phyloP scores from a whole-genome alignment of 768 basidiomycete genomes.

The Chalciporus sphaerocephalus region DNA sequence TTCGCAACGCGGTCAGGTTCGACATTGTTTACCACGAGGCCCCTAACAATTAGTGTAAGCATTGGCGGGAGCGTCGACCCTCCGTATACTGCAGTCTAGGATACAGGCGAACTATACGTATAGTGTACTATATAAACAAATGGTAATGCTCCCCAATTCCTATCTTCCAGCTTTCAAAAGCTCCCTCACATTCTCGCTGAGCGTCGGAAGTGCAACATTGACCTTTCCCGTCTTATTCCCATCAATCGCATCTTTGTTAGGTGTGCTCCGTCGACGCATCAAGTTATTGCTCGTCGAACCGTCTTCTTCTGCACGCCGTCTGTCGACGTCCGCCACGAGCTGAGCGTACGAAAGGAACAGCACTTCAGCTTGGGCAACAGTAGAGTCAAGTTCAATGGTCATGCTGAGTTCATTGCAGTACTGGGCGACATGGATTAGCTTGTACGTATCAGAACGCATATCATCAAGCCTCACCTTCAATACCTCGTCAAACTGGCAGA shows the following conservation, averaged over 20 bases:
- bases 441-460: not conserved
- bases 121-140: slow-evolving; percentile 4
- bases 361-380: slow-evolving; percentile 94
- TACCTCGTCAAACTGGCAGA: slow-evolving; percentile 56
- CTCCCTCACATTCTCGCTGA: slow-evolving; percentile 62
- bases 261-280: slow-evolving; percentile 32
- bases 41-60: not conserved
- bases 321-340: slow-evolving; percentile 85
- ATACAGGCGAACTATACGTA: slow-evolving; percentile 4
- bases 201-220: slow-evolving; percentile 40
- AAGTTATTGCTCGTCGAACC: slow-evolving; percentile 24
- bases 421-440: slow-evolving; percentile 26
- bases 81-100: slow-evolving; percentile 17
- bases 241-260: not conserved
- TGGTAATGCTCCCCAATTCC: not conserved
- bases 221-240: slow-evolving; percentile 16
- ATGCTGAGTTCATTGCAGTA: slow-evolving; percentile 94
- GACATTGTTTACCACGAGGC: slow-evolving; percentile 27
- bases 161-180: slow-evolving; percentile 48
- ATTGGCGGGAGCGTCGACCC: not conserved
- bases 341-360: slow-evolving; percentile 89
- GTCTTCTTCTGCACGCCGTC: slow-evolving; percentile 59
- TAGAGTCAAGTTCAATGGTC: slow-evolving; percentile 95
- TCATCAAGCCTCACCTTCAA: slow-evolving; percentile 22
- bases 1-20: slow-evolving; percentile 51